Conservation (phyloP, 768 basidiomycete species). For the Mycena rebaudengoi region DNA sequence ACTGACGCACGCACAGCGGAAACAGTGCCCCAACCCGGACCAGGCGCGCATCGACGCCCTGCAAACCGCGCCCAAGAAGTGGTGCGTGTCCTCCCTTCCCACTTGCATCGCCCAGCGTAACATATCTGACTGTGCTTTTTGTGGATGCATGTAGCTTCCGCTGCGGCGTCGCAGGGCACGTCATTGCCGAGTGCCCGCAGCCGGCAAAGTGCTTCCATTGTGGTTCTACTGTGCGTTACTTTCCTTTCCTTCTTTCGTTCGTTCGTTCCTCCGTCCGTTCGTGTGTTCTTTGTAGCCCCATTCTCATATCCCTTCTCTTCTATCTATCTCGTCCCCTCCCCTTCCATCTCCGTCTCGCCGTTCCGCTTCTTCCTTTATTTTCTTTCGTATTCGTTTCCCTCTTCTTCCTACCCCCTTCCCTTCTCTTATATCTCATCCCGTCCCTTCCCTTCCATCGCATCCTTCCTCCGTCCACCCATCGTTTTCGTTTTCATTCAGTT, state of each 20-base stretch:
- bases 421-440: too few species aligned
- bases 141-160: background rate
- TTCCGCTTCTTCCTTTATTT: too few species aligned
- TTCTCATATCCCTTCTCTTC: too few species aligned
- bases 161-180: constrained; percentile 8
- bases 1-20: background rate
- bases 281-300: too few species aligned
- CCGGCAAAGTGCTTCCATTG: background rate
- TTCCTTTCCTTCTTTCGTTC: background rate
- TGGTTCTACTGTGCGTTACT: background rate
- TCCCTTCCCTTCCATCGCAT: too few species aligned
- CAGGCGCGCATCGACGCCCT: constrained; percentile 8
- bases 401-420: too few species aligned
- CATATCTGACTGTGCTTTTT: background rate
- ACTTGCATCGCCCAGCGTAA: background rate
- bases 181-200: background rate
- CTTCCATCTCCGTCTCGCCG: too few species aligned
- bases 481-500: too few species aligned
- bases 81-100: background rate
- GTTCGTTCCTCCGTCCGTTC: background rate
- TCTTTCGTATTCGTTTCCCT: too few species aligned
- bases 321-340: too few species aligned
- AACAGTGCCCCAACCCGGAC: constrained; percentile 2
- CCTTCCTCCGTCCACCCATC: too few species aligned
- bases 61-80: constrained; percentile 4